Base-by-base conservation (phyloP, 108 stramenopile species). In the Cyclostephanos tholiformis region DNA sequence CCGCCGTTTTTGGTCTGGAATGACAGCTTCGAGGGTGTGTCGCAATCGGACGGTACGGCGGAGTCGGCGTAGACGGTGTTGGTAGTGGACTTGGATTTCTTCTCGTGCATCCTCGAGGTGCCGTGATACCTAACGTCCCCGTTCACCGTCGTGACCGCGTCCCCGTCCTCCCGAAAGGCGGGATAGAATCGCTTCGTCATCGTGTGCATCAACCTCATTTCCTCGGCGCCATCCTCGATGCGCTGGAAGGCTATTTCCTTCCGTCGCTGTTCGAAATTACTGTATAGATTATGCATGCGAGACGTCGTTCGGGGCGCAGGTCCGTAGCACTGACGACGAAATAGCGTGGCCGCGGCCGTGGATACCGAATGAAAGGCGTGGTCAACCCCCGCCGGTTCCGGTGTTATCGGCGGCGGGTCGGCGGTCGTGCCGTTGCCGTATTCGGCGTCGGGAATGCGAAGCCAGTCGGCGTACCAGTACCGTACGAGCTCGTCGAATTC, bases 251-350 rank as follows among this genome's bases (percentile, higher is more conserved):
- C 55, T 26, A 81, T 75, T 66, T 65, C 69, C 35, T 81, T 81
- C 17, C 74, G 63, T 32, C 80, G 52, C 55, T 75, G 80, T 51
- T 81, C 80, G 6, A 81, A 50, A 67, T 71, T 81, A 19, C 48
- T 65, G 69, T 81, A 81, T 14, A 75, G 57, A 64, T 76, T 63
- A 19, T 43, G 32, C 41, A 59, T 56, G 39, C 60, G 69, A 13
- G 36, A 23, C 38, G 61, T 60, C 48, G 55, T 46, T 22, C 52
- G 19, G 20, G 71, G 71, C 22, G 71, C 19, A 17, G 69, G 64
- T 25, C 64, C 72, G 52, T 81, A 81, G 56, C 80, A 81, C 32
- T 75, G 80, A 23, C 80, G 68, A 20, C 80, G 80, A 39, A 81
- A 81, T 22, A 75, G 6, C 20, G 80, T 81, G 26, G 74, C 68